phyloP scores from a whole-genome alignment of 2,329 filamentous ascomycete genomes.

The Thielaviopsis populi region DNA sequence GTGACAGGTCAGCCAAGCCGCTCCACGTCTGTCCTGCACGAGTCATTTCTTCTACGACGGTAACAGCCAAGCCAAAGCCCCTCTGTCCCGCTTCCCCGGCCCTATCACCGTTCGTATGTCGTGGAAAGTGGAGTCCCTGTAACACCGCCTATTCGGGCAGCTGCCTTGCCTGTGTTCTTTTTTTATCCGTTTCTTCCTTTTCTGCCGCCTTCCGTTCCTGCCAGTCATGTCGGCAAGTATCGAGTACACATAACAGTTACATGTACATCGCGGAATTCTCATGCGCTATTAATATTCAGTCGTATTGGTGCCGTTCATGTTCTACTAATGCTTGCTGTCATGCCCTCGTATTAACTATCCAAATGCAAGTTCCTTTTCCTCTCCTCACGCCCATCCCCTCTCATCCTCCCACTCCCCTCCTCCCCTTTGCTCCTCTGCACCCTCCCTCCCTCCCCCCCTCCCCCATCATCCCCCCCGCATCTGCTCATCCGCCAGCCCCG shows the following conservation, averaged over 20 bases:
- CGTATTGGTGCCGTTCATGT: background rate
- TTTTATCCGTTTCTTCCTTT: background rate
- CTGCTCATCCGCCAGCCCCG: conserved; percentile 17
- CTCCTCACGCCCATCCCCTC: background rate
- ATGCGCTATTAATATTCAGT: background rate
- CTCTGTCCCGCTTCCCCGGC: no score
- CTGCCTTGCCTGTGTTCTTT: background rate
- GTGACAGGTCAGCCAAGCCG: no score
- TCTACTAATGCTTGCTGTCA: background rate
- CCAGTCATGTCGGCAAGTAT: no score
- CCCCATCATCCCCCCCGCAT: background rate
- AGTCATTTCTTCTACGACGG: no score
- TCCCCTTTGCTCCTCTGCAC: no score
- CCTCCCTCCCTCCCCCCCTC: background rate
- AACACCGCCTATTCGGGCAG: background rate
- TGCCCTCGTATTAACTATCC: background rate
- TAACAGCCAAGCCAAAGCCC: no score
- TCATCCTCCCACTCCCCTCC: background rate
- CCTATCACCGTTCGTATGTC: background rate
- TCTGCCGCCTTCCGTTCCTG: background rate
- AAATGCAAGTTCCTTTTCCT: background rate
- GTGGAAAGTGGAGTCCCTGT: background rate
- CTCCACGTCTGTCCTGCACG: no score
- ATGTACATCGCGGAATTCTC: background rate
- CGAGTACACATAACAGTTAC: background rate